phyloP scores from a whole-genome alignment of 495 filamentous ascomycete species.

The Talaromyces nanjingensis region DNA sequence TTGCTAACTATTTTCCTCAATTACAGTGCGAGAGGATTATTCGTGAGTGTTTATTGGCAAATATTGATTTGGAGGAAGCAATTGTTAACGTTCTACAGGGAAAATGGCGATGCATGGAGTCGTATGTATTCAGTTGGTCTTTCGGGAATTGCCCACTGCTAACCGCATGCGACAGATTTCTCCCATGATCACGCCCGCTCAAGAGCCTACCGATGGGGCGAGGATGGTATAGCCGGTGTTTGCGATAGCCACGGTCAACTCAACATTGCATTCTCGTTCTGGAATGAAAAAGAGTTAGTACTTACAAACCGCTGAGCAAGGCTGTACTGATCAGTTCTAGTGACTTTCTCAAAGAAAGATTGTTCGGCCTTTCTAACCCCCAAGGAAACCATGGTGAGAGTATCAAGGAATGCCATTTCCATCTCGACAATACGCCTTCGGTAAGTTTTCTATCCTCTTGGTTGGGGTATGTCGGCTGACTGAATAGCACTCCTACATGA shows the following conservation, averaged over 20 bases:
- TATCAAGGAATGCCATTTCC: constrained; percentile 93
- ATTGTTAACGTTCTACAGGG: constrained; percentile 20
- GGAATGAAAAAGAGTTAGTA: constrained; percentile 91
- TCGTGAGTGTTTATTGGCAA: constrained; percentile 45
- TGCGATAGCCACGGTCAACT: constrained; percentile 84
- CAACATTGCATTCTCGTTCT: constrained; percentile 93
- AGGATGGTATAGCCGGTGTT: constrained; percentile 94
- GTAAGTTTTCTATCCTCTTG: constrained; percentile 14
- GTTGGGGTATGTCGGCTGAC: neutral
- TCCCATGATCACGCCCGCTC: constrained; percentile 86
- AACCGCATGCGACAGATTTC: constrained; percentile 55
- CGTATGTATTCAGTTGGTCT: constrained; percentile 48
- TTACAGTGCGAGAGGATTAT: constrained; percentile 87
- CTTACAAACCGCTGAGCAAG: too few relatives aligned
- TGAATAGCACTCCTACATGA: constrained; percentile 92
- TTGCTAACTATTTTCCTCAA: neutral
- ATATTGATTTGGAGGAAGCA: too few relatives aligned
- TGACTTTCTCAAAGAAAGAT: constrained; percentile 85
- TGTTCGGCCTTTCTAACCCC: constrained; percentile 91
- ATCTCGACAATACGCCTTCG: constrained; percentile 85
- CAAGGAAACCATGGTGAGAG: constrained; percentile 96
- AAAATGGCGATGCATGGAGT: constrained; percentile 91
- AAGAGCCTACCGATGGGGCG: constrained; percentile 86
- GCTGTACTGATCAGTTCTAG: constrained; percentile 32
- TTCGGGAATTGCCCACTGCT: neutral